Evolutionary conservation across 768 basidiomycete species (phyloP).

Genomic region (Tremella fuciformis): DNA sequence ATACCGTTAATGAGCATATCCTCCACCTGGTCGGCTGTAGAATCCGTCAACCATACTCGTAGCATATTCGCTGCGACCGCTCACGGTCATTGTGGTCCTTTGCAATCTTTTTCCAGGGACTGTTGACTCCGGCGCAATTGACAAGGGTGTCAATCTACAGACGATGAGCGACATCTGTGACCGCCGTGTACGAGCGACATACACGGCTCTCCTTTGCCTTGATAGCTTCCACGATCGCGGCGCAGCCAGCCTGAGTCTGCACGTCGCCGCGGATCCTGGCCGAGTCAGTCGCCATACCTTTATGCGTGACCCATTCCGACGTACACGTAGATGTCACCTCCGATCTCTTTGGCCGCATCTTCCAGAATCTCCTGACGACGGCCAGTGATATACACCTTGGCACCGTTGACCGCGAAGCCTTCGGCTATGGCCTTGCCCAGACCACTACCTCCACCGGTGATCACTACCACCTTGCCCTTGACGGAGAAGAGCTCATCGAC

Average conservation of each 20-base stretch:
- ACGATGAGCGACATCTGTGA: neutral
- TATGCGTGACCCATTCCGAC: too few species aligned
- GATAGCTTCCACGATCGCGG: slow-evolving; percentile 26
- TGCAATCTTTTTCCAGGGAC: too few species aligned
- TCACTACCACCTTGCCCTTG: slow-evolving; percentile 27
- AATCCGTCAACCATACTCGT: too few species aligned
- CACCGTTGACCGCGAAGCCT: slow-evolving; percentile 40
- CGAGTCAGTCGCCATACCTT: too few species aligned
- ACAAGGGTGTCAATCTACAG: slow-evolving; percentile 20
- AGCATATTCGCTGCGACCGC: too few species aligned
- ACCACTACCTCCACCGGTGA: slow-evolving; percentile 50
- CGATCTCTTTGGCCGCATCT: slow-evolving; percentile 20
- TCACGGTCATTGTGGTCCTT: slow-evolving; percentile 23
- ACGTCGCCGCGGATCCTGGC: slow-evolving; percentile 42
- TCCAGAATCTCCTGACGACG: slow-evolving; percentile 29
- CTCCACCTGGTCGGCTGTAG: slow-evolving; percentile 26
- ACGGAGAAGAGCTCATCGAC: neutral
- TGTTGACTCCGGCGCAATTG: slow-evolving; percentile 30
- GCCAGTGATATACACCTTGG: too few species aligned
- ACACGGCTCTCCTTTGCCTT: too few species aligned
- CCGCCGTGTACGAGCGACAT: too few species aligned
- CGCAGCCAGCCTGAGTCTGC: slow-evolving; percentile 33
- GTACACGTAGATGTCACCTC: slow-evolving; percentile 18
- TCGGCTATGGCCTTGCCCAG: slow-evolving; percentile 50
- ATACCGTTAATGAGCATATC: slow-evolving; percentile 15